Evolutionary conservation across 345 rosid genomes (phyloP), one percentile per base, ranked within the genome.

Genomic region (Hibiscus trionum): DNA sequence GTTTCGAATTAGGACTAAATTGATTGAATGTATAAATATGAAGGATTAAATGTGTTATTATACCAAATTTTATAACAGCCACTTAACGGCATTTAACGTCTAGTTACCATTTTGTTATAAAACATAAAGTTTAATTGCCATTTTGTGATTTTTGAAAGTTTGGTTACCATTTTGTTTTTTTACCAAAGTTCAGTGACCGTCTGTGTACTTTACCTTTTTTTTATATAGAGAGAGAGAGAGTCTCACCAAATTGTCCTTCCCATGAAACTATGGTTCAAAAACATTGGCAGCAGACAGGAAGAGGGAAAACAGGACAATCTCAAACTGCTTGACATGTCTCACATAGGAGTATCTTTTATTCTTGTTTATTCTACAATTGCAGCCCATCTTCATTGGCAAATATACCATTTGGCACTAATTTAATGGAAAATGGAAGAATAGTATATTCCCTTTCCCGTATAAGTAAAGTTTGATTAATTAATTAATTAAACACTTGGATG

Each of bases 331-430:
- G 57, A 47, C 21, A 66, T 66, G 12, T 65, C 19, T 5, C 37
- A 44, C 42, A 15, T 17, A 61, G 16, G 29, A 21, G 0, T 14
- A 47, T 50, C 15, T 16, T 50, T 50, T 50, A 15, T n/a, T 50
- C 3, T 49, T 49, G 5, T 17, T 55, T 7, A n/a, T n/a, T n/a
- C 4, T 19, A 19, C 14, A 24, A 24, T 42, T 66, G 17, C 19
- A 56, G 59, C 47, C 46, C 39, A 12, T 59, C 33, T 69, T 44
- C 35, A 58, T 70, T 11, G 52, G 68, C 57, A 59, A 50, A 71
- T 52, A 71, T 39, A 17, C 69, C 72, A 74, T 65, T 24, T 49
- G 72, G 35, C 4, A 74, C 63, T 57, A 76, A 68, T 50, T 16
- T 1, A 52, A 16, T 15, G 35, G 5, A 14, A 35, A 7, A 55